Evolutionary conservation across 2,329 filamentous ascomycete species (phyloP), one percentile per base, ranked within the genome.

Genomic region (Penicillium sp.): DNA sequence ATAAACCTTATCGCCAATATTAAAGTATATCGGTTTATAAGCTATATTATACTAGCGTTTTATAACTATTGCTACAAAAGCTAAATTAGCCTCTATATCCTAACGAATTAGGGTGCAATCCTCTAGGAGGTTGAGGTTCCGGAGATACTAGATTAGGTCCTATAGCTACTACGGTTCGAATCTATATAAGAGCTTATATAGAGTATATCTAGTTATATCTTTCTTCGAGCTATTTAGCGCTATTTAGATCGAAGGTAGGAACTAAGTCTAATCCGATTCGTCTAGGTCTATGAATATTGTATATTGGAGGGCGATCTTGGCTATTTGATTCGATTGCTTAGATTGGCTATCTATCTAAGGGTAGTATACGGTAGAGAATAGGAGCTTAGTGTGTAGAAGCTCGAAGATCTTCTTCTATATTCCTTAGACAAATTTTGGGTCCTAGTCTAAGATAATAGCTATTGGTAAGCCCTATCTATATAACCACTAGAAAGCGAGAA

Each of bases 331-430:
- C 0, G 30, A 15, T 0, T 30, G n/a, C 6, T 42, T 34, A 0
- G 23, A 34, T 8, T 42, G 34, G 5, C 39, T 18, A 8, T 42
- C 34, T 1, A 34, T 26, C 1, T 35, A 15, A 5, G 32, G 32
- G 13, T 41, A 29, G 11, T 26, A 32, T 4, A 23, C 36, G 22
- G 23, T 27, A 5, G 30, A n/a, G n/a, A n/a, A n/a, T n/a, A n/a
- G n/a, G n/a, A n/a, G n/a, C n/a, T n/a, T n/a, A n/a, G n/a, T n/a
- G n/a, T n/a, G n/a, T n/a, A n/a, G n/a, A n/a, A n/a, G n/a, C n/a
- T n/a, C n/a, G n/a, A n/a, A n/a, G n/a, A n/a, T n/a, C n/a, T n/a
- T n/a, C n/a, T n/a, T n/a, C n/a, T n/a, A n/a, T n/a, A n/a, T n/a
- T n/a, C n/a, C n/a, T n/a, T n/a, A n/a, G n/a, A n/a, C n/a, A n/a